Conservation (phyloP, 2,329 filamentous ascomycete species). For the Ceratocystis albifundus region DNA sequence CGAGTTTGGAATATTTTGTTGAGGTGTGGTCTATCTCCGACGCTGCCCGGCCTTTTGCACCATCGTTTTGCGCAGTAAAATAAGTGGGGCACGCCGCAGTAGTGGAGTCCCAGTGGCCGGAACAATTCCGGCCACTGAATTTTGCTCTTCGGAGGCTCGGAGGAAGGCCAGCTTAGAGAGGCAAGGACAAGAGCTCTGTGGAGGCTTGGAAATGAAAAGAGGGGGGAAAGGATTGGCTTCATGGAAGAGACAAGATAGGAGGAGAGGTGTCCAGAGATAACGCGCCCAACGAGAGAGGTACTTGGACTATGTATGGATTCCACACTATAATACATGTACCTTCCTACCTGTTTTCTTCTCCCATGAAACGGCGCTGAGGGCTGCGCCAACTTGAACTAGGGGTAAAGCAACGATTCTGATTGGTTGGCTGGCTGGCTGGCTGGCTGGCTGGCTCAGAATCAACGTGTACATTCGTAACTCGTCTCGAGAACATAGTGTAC, state of each 20-base stretch:
- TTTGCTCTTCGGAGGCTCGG: slow-evolving; percentile 5
- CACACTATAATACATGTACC: neutral
- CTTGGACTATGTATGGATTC: neutral
- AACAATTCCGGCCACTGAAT: slow-evolving; percentile 16
- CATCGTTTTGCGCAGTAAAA: neutral
- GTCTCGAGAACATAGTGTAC: neutral
- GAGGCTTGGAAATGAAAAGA: neutral
- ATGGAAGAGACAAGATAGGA: neutral
- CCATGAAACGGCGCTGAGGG: neutral
- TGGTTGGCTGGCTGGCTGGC: neutral
- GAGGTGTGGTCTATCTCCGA: slow-evolving; percentile 9
- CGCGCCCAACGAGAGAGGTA: neutral
- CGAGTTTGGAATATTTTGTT: neutral
- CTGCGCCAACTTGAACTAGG: neutral
- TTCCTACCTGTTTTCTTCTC: neutral
- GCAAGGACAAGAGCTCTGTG: neutral
- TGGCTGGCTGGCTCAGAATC: too few relatives aligned
- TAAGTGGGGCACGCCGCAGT: neutral
- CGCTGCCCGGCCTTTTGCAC: slow-evolving; percentile 5
- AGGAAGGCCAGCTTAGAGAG: neutral
- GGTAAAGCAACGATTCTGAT: neutral
- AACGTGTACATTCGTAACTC: too few relatives aligned
- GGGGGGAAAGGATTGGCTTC: slow-evolving; percentile 7
- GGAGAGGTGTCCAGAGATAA: neutral
- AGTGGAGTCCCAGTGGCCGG: slow-evolving; percentile 20